Percentiles rank a stretch among this genome's conserved stretches.
Evolutionary conservation across 306 rosid genomes (phyloP).

Genomic region (Pterocarpus santalinus): DNA sequence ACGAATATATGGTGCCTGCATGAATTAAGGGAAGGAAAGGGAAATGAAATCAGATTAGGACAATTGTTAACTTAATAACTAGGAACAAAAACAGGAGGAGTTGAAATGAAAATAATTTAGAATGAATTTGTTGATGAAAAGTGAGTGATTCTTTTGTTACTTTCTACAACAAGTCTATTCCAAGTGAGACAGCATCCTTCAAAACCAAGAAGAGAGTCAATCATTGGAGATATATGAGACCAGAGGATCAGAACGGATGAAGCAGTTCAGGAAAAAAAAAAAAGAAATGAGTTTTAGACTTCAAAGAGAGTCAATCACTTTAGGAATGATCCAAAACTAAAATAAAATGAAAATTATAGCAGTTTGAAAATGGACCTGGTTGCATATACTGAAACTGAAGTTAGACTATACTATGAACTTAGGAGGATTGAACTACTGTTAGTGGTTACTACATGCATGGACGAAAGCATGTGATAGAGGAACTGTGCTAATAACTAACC

Average conservation of each 20-base stretch:
- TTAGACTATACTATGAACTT: neutral
- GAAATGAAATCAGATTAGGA: neutral
- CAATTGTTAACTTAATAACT: too few relatives aligned
- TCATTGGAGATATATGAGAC: too few relatives aligned
- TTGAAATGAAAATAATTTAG: neutral
- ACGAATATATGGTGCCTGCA: constrained; percentile 59
- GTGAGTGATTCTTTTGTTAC: neutral
- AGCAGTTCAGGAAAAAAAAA: too few relatives aligned
- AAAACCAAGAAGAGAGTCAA: too few relatives aligned
- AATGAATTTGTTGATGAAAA: constrained; percentile 26
- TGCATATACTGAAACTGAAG: too few relatives aligned
- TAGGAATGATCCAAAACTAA: too few relatives aligned
- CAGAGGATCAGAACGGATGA: too few relatives aligned
- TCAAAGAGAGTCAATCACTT: too few relatives aligned
- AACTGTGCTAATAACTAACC: constrained; percentile 29
- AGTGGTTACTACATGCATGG: neutral
- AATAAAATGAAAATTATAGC: too few relatives aligned
- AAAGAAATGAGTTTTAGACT: too few relatives aligned
- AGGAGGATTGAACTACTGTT: neutral
- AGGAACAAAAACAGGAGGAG: neutral
- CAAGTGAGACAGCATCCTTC: too few relatives aligned
- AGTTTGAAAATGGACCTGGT: too few relatives aligned
- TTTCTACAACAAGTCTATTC: neutral
- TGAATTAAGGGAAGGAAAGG: neutral
- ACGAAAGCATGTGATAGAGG: constrained; percentile 9